These are phyloP conservation scores for Recurvomyces mirabilis DNA, from an alignment of 495 filamentous ascomycete species.

Conservation along the genomic window DNA sequence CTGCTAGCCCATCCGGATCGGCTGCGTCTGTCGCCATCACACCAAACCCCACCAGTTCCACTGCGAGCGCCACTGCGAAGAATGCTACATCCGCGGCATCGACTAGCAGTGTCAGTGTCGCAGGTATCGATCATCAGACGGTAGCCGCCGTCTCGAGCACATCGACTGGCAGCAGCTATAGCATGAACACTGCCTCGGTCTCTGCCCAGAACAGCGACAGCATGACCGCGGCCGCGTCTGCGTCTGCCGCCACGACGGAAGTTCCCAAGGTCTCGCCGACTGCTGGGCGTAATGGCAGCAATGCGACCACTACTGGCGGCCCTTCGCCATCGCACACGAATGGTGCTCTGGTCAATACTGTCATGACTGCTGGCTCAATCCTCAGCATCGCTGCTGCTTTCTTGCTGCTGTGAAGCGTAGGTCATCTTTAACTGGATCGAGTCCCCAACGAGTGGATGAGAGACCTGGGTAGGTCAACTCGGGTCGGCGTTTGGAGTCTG, in stretches of 20 bases:
- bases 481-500: too few relatives aligned
- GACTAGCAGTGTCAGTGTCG: conserved; percentile 1
- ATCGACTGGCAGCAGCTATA: conserved; percentile 1
- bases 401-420: conserved; percentile 6
- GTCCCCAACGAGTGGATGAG: too few relatives aligned
- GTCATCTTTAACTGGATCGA: too few relatives aligned
- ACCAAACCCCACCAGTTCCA: conserved; percentile 1
- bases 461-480: too few relatives aligned
- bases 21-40: background rate
- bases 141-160: conserved; percentile 6
- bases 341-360: background rate
- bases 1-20: background rate
- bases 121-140: conserved; percentile 1
- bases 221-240: background rate
- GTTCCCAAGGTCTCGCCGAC: conserved; percentile 1
- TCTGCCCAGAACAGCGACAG: conserved; percentile 3
- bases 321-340: background rate
- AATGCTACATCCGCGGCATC: background rate
- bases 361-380: conserved; percentile 5
- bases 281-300: background rate
- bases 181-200: conserved; percentile 5
- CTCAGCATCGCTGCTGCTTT: conserved; percentile 1
- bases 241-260: conserved; percentile 3
- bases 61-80: background rate
- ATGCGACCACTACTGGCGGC: background rate